Percentiles rank a stretch among this genome's conserved stretches.
Evolutionary conservation across 345 rosid species (phyloP).

Genomic region (Hibiscus syriacus): DNA sequence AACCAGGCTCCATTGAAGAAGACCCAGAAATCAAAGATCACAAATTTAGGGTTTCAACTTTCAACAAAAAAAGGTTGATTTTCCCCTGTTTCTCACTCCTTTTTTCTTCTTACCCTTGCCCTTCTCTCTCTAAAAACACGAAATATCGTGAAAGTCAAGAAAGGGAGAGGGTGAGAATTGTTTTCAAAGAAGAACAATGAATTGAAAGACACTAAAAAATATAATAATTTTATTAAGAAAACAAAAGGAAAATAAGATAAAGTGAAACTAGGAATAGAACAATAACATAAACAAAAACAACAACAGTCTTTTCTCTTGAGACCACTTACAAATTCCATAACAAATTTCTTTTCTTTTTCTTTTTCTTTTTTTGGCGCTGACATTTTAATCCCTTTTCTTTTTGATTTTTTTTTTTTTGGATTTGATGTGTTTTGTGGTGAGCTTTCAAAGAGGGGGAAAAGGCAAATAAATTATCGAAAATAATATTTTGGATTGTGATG

Average conservation of each 20-base stretch:
- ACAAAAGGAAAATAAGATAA: constrained; percentile 21
- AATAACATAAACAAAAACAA: constrained; percentile 6
- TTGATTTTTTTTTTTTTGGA: too few species aligned
- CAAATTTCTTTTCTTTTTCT: too few species aligned
- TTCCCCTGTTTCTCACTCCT: constrained; percentile 4
- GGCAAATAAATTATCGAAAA: too few species aligned
- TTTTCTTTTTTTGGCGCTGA: too few species aligned
- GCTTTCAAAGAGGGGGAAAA: too few species aligned
- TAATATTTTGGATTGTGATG: too few species aligned
- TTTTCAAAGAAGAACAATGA: constrained; percentile 11
- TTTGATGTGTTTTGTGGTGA: too few species aligned
- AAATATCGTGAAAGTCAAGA: constrained; percentile 31
- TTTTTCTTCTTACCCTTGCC: neutral
- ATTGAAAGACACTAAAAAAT: neutral
- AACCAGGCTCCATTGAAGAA: constrained; percentile 42
- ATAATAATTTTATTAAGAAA: constrained; percentile 8
- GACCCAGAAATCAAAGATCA: constrained; percentile 6
- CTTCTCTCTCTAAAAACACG: constrained; percentile 1
- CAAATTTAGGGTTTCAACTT: constrained; percentile 30
- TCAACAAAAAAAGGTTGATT: neutral
- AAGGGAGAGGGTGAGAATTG: constrained; percentile 10
- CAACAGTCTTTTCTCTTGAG: constrained; percentile 17
- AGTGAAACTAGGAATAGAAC: constrained; percentile 26
- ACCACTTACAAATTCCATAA: constrained; percentile 26
- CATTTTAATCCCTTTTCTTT: too few species aligned